Evolutionary conservation across 495 filamentous ascomycete species (phyloP).

Genomic region (Xylaria palmicola): DNA sequence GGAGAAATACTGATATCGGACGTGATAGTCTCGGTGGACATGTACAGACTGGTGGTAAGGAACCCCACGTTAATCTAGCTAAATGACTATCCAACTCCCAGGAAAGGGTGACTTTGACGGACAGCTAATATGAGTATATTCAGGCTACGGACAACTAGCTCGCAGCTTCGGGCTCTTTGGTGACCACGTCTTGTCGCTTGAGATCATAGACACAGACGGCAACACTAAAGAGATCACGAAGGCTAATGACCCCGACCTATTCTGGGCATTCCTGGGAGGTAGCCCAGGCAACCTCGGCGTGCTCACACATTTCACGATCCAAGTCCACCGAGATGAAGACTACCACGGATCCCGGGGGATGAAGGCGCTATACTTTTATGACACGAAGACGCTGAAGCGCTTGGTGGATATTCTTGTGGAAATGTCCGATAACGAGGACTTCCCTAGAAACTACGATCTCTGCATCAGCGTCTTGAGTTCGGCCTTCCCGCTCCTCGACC

Average conservation of each 20-base stretch:
- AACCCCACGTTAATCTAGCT: background rate
- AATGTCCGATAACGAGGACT: conserved; percentile 40
- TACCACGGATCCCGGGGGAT: conserved; percentile 37
- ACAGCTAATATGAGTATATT: conserved; percentile 2
- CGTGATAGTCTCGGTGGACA: conserved; percentile 36
- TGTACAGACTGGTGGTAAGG: conserved; percentile 38
- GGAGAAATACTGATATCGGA: background rate
- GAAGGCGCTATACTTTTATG: conserved; percentile 36
- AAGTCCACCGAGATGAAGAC: conserved; percentile 39
- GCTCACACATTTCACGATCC: conserved; percentile 41
- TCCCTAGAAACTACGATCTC: conserved; percentile 44
- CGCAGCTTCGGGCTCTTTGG: conserved; percentile 45
- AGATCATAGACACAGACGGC: conserved; percentile 40
- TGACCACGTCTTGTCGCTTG: conserved; percentile 39
- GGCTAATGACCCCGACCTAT: conserved; percentile 35
- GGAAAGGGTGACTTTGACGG: background rate
- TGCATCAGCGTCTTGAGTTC: conserved; percentile 42
- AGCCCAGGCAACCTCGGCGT: conserved; percentile 47
- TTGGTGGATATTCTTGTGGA: conserved; percentile 36
- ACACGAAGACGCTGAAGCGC: conserved; percentile 29
- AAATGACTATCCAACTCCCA: background rate
- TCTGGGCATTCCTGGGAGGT: conserved; percentile 42
- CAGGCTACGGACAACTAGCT: conserved; percentile 39
- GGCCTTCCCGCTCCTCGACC: conserved; percentile 30
- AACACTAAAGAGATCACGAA: conserved; percentile 39